Conservation (phyloP, 345 rosid genomes). For the Eucalyptus curtisii region DNA sequence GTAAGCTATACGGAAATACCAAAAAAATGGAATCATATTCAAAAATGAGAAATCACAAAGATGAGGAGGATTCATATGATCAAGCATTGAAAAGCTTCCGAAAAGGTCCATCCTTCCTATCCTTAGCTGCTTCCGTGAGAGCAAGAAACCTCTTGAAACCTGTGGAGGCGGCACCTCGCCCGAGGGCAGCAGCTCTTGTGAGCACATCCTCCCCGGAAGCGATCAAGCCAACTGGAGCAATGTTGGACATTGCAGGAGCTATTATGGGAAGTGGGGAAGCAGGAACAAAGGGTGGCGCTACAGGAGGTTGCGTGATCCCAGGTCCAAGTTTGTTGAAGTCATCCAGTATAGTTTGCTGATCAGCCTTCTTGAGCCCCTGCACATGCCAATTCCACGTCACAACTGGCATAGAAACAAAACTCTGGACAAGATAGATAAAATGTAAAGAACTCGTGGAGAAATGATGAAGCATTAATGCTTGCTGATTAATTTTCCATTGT, state of each 20-base stretch:
- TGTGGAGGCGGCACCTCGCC: conserved; percentile 95
- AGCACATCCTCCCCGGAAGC: conserved; percentile 92
- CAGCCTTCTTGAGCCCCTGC: conserved; percentile 88
- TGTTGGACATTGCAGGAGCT: conserved; percentile 20
- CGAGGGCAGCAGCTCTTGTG: conserved; percentile 93
- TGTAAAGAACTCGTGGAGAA: not conserved
- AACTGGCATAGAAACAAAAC: not conserved
- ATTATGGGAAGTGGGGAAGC: conserved; percentile 20
- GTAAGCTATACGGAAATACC: not conserved
- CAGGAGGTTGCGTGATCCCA: conserved; percentile 31
- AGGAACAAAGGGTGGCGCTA: conserved; percentile 19
- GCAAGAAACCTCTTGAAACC: conserved; percentile 99
- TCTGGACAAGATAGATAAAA: not conserved
- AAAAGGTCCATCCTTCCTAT: conserved; percentile 91
- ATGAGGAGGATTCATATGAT: not conserved
- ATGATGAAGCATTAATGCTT: not conserved
- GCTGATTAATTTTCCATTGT: not conserved
- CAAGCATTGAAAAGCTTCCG: conserved; percentile 86
- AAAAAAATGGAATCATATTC: not conserved
- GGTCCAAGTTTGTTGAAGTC: conserved; percentile 89
- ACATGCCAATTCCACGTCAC: not conserved
- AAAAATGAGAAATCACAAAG: not conserved
- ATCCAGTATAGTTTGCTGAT: conserved; percentile 79
- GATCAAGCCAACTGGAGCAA: conserved; percentile 47
- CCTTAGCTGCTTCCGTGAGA: conserved; percentile 97